These are phyloP conservation scores for Calonectria pauciramosa DNA, from an alignment of 2,329 filamentous ascomycete species.

Conservation along the genomic window DNA sequence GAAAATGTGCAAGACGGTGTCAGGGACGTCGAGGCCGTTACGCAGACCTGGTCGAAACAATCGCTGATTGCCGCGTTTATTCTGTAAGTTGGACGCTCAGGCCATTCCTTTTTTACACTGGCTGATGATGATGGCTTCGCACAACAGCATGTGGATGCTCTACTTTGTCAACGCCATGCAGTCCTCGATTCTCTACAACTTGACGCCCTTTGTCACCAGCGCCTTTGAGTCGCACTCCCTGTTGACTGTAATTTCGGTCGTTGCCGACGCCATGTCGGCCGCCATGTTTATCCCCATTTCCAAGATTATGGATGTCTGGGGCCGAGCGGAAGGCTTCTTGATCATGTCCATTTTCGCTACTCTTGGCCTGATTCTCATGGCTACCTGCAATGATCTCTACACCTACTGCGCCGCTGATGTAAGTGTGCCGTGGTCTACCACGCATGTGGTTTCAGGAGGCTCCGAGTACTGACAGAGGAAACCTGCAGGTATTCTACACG, in stretches of 20 bases:
- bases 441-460: too few species aligned
- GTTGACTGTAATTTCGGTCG: constrained; percentile 65
- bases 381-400: constrained; percentile 60
- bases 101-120: too few species aligned
- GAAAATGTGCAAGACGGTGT: constrained; percentile 46
- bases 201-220: constrained; percentile 63
- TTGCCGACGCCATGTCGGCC: constrained; percentile 66
- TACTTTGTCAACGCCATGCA: constrained; percentile 65
- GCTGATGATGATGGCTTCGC: not conserved
- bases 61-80: constrained; percentile 53
- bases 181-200: constrained; percentile 55
- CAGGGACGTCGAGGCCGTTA: constrained; percentile 53
- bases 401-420: constrained; percentile 66
- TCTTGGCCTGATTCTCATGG: constrained; percentile 70
- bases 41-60: constrained; percentile 52
- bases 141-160: constrained; percentile 57
- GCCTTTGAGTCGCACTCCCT: constrained; percentile 66
- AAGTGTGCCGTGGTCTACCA: not conserved
- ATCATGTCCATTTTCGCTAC: constrained; percentile 64
- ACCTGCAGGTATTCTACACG: constrained; percentile 68
- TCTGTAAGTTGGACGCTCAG: constrained; percentile 22
- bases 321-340: constrained; percentile 71
- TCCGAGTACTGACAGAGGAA: not conserved
- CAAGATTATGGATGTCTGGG: constrained; percentile 74
- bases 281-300: constrained; percentile 72